These are phyloP conservation scores for Pleurotus sapidus DNA, from an alignment of 768 basidiomycete species.

Conservation along the genomic window DNA sequence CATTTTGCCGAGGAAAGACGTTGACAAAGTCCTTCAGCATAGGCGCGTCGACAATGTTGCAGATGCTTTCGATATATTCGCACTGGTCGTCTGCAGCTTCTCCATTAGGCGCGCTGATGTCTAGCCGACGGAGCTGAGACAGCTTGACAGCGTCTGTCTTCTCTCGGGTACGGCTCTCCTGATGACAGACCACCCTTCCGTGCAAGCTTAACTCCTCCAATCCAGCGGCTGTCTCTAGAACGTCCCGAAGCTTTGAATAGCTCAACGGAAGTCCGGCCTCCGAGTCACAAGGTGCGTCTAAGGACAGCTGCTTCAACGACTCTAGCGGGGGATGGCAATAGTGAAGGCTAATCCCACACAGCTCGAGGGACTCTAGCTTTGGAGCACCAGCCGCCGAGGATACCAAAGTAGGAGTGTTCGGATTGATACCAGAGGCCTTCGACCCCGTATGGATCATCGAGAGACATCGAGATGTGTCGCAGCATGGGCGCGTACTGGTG, in stretches of 20 bases:
- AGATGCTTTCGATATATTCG: not conserved
- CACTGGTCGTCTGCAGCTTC: constrained; percentile 4
- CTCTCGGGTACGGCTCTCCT: constrained; percentile 1
- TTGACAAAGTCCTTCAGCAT: not conserved
- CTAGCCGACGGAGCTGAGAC: not conserved
- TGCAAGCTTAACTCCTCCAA: constrained; percentile 1
- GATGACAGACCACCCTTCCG: constrained; percentile 5
- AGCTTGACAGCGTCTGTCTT: not conserved
- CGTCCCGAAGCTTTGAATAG: constrained; percentile 3
- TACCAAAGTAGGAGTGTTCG: constrained; percentile 2
- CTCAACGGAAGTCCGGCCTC: constrained; percentile 7
- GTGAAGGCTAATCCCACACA: constrained; percentile 2
- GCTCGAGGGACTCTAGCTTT: not conserved
- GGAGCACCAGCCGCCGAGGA: constrained; percentile 2
- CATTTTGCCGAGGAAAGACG: not conserved
- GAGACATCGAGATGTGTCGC: not conserved
- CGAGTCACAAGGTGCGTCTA: not conserved
- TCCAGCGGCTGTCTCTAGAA: not conserved
- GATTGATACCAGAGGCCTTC: constrained; percentile 4
- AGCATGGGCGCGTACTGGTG: constrained; percentile 4
- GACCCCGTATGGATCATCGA: not conserved
- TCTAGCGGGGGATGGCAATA: constrained; percentile 6
- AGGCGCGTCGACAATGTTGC: not conserved
- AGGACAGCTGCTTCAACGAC: not conserved
- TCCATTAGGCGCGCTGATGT: constrained; percentile 2